A percentile compares a stretch with the other conserved stretches of the same genome.
phyloP scores from a whole-genome alignment of 2,329 filamentous ascomycete genomes.

The Bipolaris oryzae region DNA sequence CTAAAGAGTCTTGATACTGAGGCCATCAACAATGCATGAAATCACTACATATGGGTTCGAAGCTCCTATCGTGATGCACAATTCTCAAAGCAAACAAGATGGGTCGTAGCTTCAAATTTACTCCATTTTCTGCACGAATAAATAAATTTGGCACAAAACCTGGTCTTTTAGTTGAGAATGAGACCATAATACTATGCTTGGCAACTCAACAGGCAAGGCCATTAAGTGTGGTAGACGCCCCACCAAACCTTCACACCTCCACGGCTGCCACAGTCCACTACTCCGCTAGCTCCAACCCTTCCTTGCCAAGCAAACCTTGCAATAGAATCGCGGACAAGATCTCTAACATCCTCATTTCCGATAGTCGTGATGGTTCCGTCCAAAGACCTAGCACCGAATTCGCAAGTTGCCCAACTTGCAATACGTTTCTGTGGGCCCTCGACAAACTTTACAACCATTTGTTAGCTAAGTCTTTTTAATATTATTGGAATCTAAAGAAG shows the following conservation, averaged over 20 bases:
- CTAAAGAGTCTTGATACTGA: too few relatives aligned
- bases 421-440: not conserved
- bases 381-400: not conserved
- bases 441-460: not conserved
- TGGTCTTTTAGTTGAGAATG: not conserved
- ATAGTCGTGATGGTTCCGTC: not conserved
- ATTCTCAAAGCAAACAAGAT: not conserved
- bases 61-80: too few relatives aligned
- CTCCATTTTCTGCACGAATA: not conserved
- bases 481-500: not conserved
- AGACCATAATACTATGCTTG: not conserved
- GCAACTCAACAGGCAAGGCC: not conserved
- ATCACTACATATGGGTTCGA: too few relatives aligned
- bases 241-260: not conserved
- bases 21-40: too few relatives aligned
- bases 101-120: not conserved
- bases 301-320: not conserved
- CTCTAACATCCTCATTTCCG: not conserved
- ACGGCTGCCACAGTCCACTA: not conserved
- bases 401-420: not conserved
- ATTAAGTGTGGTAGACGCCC: not conserved
- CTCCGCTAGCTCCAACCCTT: not conserved
- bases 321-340: not conserved
- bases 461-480: not conserved
- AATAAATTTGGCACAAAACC: not conserved